Base-by-base conservation (phyloP, 257 asterid species). In the Lycium barbarum region DNA sequence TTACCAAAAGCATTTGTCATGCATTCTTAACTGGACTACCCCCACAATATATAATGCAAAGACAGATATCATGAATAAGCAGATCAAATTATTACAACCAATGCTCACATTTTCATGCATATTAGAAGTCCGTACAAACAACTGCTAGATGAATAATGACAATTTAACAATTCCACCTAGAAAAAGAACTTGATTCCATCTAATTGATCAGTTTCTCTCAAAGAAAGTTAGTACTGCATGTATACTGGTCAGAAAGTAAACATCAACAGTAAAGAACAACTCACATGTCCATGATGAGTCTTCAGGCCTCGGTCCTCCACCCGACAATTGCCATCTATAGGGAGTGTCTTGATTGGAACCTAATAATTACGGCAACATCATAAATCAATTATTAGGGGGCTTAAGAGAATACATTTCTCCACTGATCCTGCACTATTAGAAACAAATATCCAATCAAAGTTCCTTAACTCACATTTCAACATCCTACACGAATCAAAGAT, bases 201-300 rank as follows among this genome's bases (percentile, higher is more conserved):
- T 14, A 15, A 53, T 7, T 57, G 82, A 78, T 33, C 15, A 78
- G 47, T 10, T 15, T 53, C 82, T 33, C 66, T 14, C 82, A 78
- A 78, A 78, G 6, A 78, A 33, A 53, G 11, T 18, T 68, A 54
- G 68, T 83, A 36, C 71, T 65, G 5, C 80, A 66, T 12, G 80
- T 26, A 45, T 33, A 35, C 67, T 54, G 40, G 49, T 83, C 43
- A 51, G 17, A 82, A 54, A 74, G 66, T 47, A 66, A 17, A 83
- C 6, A 53, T 51, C 33, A 36, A 51, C 83, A 40, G 78, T 13
- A 54, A 78, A 33, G 65, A 83, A 83, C 54, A 71, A 67, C 98
- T 92, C 90, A 95, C 99, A 85, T 92, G 99, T 87, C 97, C 99
- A 88, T 95, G 98, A 83, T 95, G 99, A 84, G 98, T 92, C 95